These are phyloP conservation scores for Nakataea oryzae DNA, from an alignment of 2,329 filamentous ascomycete genomes.

Conservation along the genomic window DNA sequence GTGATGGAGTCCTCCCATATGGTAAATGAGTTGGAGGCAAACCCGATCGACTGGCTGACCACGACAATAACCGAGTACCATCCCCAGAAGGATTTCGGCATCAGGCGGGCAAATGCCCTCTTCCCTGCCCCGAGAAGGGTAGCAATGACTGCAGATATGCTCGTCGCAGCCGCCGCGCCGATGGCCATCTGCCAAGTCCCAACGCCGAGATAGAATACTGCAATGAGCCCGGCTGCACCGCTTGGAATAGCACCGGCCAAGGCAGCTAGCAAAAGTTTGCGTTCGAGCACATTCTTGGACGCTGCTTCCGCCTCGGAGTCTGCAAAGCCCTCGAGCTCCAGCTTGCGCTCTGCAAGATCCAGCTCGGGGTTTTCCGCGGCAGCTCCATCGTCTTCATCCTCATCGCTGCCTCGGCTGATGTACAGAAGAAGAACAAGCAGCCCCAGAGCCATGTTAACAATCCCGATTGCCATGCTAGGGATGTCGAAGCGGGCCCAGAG, in stretches of 20 bases:
- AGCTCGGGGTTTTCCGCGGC: conserved; percentile 45
- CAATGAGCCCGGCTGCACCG: conserved; percentile 19
- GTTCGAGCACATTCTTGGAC: conserved; percentile 26
- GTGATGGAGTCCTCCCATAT: conserved; percentile 98
- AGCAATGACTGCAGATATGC: conserved; percentile 27
- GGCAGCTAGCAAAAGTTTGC: conserved; percentile 24
- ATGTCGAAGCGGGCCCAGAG: conserved; percentile 93
- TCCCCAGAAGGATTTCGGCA: conserved; percentile 78
- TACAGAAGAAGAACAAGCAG: conserved; percentile 65
- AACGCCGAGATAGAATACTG: conserved; percentile 16
- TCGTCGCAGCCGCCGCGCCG: conserved; percentile 31
- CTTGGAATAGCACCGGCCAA: conserved; percentile 22
- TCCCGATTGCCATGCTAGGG: conserved; percentile 71
- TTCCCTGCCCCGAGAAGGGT: conserved; percentile 32
- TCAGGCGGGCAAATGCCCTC: conserved; percentile 31
- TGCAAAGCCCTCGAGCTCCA: conserved; percentile 36
- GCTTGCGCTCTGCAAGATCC: conserved; percentile 46
- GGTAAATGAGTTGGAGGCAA: conserved; percentile 95
- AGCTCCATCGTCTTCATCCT: conserved; percentile 33
- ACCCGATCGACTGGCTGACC: conserved; percentile 80
- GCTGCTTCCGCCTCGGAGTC: conserved; percentile 12
- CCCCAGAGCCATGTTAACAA: conserved; percentile 57
- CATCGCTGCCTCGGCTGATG: conserved; percentile 40
- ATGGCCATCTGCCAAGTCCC: conserved; percentile 27
- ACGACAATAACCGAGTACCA: conserved; percentile 76